phyloP scores from a whole-genome alignment of 2,329 filamentous ascomycete species.

The Mycogone perniciosa region DNA sequence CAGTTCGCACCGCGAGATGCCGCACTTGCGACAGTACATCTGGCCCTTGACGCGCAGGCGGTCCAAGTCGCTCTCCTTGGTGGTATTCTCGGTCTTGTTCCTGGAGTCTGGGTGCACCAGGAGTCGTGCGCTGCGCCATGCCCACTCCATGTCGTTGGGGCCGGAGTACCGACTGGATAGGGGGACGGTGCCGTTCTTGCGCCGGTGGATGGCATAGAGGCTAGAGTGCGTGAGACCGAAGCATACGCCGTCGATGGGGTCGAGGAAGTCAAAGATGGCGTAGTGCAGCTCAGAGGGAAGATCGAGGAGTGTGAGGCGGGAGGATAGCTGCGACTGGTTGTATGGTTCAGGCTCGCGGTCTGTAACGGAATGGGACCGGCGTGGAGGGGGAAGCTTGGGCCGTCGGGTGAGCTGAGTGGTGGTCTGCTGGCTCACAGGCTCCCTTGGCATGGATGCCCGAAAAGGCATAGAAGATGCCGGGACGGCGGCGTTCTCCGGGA shows the following conservation, averaged over 20 bases:
- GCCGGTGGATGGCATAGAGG: constrained; percentile 53
- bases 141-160: constrained; percentile 58
- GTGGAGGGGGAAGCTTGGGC: constrained; percentile 40
- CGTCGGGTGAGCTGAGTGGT: constrained; percentile 21
- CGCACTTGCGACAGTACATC: constrained; percentile 57
- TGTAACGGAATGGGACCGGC: constrained; percentile 55
- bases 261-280: constrained; percentile 54
- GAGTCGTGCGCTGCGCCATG: constrained; percentile 51
- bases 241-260: constrained; percentile 58
- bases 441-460: constrained; percentile 12
- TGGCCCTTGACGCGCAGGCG: constrained; percentile 50
- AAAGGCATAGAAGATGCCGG: constrained; percentile 11
- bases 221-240: constrained; percentile 52
- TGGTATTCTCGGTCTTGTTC: not conserved
- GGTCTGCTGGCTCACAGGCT: constrained; percentile 12
- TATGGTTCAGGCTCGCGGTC: constrained; percentile 51
- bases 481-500: constrained; percentile 29
- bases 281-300: constrained; percentile 56
- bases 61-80: constrained; percentile 30
- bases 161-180: constrained; percentile 51
- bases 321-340: constrained; percentile 41
- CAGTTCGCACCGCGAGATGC: constrained; percentile 54
- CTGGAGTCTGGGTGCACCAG: constrained; percentile 28
- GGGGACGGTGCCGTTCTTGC: constrained; percentile 49
- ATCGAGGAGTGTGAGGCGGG: constrained; percentile 41